Percentiles rank a stretch among this genome's conserved stretches.
Conservation (phyloP, 495 filamentous ascomycete genomes). For the Aspergillus incahuasiensis region DNA sequence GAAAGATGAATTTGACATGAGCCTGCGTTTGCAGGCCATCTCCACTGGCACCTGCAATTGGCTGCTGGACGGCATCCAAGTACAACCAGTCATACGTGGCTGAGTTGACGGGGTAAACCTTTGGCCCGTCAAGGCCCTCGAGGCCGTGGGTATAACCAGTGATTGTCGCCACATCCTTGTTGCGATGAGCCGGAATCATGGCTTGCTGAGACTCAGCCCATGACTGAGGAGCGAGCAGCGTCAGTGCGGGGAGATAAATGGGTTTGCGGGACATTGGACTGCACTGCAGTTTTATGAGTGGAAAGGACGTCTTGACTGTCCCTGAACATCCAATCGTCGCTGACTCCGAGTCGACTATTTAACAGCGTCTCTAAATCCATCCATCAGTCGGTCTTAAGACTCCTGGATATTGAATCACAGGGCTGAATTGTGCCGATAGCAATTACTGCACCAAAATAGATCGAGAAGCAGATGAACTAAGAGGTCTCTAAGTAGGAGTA, state of each 20-base stretch:
- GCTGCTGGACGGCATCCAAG: not conserved
- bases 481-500: too few relatives aligned
- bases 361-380: too few relatives aligned
- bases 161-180: not conserved
- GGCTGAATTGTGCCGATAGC: too few relatives aligned
- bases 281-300: not conserved
- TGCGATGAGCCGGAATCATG: not conserved
- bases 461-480: too few relatives aligned
- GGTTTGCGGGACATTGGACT: not conserved
- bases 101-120: not conserved
- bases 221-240: not conserved
- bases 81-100: conserved; percentile 7
- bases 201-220: not conserved
- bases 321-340: too few relatives aligned
- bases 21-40: not conserved
- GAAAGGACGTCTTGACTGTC: not conserved
- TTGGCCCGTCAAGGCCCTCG: not conserved
- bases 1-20: not conserved
- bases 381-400: too few relatives aligned
- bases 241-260: not conserved
- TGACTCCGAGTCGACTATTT: too few relatives aligned
- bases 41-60: not conserved
- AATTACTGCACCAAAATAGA: too few relatives aligned
- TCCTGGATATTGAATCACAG: too few relatives aligned
- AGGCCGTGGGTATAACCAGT: not conserved